Base-by-base conservation (phyloP, 495 filamentous ascomycete species). In the Lasiosphaeris hirsuta region DNA sequence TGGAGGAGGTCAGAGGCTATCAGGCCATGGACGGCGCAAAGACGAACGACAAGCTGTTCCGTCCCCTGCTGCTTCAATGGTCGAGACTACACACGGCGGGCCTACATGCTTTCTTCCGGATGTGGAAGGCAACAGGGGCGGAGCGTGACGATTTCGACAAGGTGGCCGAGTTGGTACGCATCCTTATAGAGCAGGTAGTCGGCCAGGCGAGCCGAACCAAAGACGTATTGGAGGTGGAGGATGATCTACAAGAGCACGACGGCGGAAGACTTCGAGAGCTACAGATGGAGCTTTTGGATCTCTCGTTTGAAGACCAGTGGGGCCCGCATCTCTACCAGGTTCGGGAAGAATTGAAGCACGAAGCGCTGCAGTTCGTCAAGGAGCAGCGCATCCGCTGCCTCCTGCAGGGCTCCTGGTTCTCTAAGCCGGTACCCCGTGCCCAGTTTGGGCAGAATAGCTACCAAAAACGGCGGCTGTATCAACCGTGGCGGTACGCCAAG, bases 351-450 rank as follows among this genome's bases (percentile, higher is more conserved):
- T 77, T 97, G 10, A 88, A 93, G 60, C 85, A 92, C 61, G 94
- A 98, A 66, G 92, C 94, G 17, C 73, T 96, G 39, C 90, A 96
- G 63, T 98, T 98, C 64, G 87, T 97, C 65, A 96, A 94, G 66
- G 94, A 98, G 70, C 94, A 98, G 69, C 85, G 94, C 45, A 89
- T 97, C 52, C 83, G 95, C n/a, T 97, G 90, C 69, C 77, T 99
- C 11, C 78, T 97, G 10, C 82, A 88, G 56, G 94, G 94, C 23
- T 84, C 86, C 17, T 99, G 95, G 95, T 97, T 99, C 66, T 82
- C 88, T 6, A 82, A 87, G 52, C 76, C 72, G 15, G 67, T 63
- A 17, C 68, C 71, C 34, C 73, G 75, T 64, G 34, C 63, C 62
- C 23, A 54, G 43, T 30, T 45, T 17, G 53, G 53, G 42, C 69